Evolutionary conservation across 2,329 filamentous ascomycete species (phyloP), one percentile per base, ranked within the genome.

Genomic region (Colletotrichum scovillei): DNA sequence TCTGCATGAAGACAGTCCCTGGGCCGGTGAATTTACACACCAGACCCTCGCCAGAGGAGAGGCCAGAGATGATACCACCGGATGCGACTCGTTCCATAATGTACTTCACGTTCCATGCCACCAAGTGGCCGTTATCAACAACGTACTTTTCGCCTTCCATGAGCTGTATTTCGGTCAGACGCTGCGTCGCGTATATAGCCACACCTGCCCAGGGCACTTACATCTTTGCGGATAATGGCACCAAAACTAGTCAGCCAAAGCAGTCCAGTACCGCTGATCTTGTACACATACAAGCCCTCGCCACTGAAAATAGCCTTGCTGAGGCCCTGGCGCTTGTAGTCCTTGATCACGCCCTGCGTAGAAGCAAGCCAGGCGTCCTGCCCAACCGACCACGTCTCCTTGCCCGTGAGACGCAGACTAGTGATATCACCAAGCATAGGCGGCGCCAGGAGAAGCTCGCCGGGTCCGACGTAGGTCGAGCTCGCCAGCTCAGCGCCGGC

Each of bases 61-160:
- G 82, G 11, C 92, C 92, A n/a, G 94, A 96, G n/a, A 99, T 93
- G 75, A 99, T 92, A 49, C 97, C 97, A 2, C 97, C 97, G 3
- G 94, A 97, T 0, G 96, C 92, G 4, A 97, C 93, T 19, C 97
- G 92, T 84, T 98, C 95, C 75, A 99, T 91, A 5, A 94, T 89
- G 79, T 98, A 99, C 79, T 97, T 95, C 80, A 94, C 95, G 81
- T 98, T 98, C 97, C 97, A 99, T 0, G 97, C 96, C 0, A 98
- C 95, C 1, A 98, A 88, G 77, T 98, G 95, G 3, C 95, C 95
- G 78, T 98, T 98, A 79, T 98, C 95, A 69, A 98, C 92, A 76
- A 97, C 94, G 82, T 98, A 98, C 77, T 93, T 93, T 81, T 98
- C 96, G 11, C 92, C 92, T 14, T 92, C 89, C 57, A 81, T 83